Evolutionary conservation across 768 basidiomycete species (phyloP), one percentile per base, ranked within the genome.

Genomic region (Kwoniella heveanensis): DNA sequence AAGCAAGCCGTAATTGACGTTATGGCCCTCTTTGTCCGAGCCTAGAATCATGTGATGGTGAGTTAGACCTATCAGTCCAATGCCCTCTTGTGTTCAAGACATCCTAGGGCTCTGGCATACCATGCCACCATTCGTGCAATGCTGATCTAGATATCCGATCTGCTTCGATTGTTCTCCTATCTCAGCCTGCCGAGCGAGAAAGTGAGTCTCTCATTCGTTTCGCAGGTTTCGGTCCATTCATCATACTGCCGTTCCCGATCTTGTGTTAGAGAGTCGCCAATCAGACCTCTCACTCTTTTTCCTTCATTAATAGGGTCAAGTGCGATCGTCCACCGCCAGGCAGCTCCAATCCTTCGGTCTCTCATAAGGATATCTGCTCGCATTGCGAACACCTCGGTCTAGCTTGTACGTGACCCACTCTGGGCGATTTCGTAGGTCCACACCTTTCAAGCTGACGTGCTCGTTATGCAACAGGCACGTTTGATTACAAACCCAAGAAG

Each of bases 401-500:
- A 21, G 54, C 59, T 19, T 71, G 67, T 70, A n/a, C 58, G 71
- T 63, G 10, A 13, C 30, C 12, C 21, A 10, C 12, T n/a, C 32
- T 32, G 32, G 7, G 7, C 32, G n/a, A n/a, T n/a, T n/a, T n/a
- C 32, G 32, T 50, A 17, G 9, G 24, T 13, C 30, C 22, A 21
- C 32, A 2, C 17, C 46, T 4, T n/a, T 12, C 54, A 5, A 6
- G 36, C 26, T 54, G 29, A 17, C n/a, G n/a, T n/a, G n/a, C n/a
- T n/a, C n/a, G n/a, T 54, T 5, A 54, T 21, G 27, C 19, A 10
- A 47, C 26, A 74, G 73, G 92, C 79, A 92, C 90, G 0, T 95
- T 93, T 70, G 89, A 91, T 75, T 94, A 94, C 77, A 89, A 90
- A 77, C 92, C 92, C 21, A 92, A 92, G 83, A 94, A 94, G 80